These are phyloP conservation scores for Mycosphaerella sp. DNA, from an alignment of 2,329 filamentous ascomycete genomes.

Conservation along the genomic window DNA sequence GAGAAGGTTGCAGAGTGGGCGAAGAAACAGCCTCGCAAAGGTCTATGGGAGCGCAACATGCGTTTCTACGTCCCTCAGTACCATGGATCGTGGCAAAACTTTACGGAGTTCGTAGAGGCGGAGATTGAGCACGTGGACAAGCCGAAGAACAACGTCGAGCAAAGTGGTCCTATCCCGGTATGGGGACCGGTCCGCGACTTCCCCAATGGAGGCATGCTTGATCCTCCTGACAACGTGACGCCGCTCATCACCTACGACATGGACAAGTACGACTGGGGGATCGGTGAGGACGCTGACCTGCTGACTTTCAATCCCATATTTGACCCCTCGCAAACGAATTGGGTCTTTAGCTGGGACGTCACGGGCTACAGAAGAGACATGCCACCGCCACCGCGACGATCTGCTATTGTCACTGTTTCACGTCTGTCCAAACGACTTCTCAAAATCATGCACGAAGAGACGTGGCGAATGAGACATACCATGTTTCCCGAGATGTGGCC, in stretches of 20 bases:
- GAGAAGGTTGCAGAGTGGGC: slow-evolving; percentile 59
- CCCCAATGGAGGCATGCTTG: slow-evolving; percentile 47
- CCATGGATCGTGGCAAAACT: slow-evolving; percentile 63
- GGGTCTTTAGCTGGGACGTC: slow-evolving; percentile 63
- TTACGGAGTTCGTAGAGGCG: slow-evolving; percentile 58
- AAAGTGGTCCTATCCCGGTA: slow-evolving; percentile 48
- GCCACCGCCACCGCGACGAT: slow-evolving; percentile 59
- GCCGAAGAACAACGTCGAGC: slow-evolving; percentile 46
- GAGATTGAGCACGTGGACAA: slow-evolving; percentile 47
- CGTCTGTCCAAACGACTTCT: slow-evolving; percentile 65
- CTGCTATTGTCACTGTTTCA: slow-evolving; percentile 71
- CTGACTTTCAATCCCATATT: slow-evolving; percentile 75
- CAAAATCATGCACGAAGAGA: slow-evolving; percentile 71
- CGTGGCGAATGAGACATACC: slow-evolving; percentile 61
- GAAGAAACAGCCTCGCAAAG: slow-evolving; percentile 61
- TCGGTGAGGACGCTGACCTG: slow-evolving; percentile 67
- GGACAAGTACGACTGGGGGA: slow-evolving; percentile 68
- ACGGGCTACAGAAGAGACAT: slow-evolving; percentile 56
- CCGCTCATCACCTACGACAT: slow-evolving; percentile 54
- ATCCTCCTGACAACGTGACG: slow-evolving; percentile 54
- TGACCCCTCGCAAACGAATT: slow-evolving; percentile 64
- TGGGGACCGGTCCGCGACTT: slow-evolving; percentile 55
- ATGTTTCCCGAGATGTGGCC: slow-evolving; percentile 77
- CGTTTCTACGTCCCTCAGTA: slow-evolving; percentile 65
- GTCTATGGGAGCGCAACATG: slow-evolving; percentile 66